Conservation (phyloP, 257 asterid genomes). For the Fraxinus cuspidata region DNA sequence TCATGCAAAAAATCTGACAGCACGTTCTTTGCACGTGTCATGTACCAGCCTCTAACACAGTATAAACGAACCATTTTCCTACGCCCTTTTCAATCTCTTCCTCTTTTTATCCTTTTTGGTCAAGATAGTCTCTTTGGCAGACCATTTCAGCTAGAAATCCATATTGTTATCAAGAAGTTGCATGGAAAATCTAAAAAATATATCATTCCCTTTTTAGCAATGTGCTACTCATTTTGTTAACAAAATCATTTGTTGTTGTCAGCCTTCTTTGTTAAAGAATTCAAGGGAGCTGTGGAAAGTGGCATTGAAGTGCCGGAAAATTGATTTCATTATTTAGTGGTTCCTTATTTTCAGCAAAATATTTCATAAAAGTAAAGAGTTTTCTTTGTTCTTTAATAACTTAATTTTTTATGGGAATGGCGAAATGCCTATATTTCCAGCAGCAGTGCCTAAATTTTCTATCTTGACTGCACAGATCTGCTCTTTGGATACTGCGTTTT, state of each 20-base stretch:
- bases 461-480: not conserved
- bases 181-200: not conserved
- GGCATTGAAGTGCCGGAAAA: not conserved
- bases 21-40: not conserved
- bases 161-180: not conserved
- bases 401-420: not conserved
- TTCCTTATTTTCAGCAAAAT: not conserved
- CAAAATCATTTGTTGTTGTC: not conserved
- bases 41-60: not conserved
- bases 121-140: not conserved
- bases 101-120: not conserved
- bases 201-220: not conserved
- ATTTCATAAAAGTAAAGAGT: not conserved
- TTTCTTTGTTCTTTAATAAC: not conserved
- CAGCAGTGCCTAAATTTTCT: not conserved
- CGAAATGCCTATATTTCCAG: not conserved
- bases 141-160: not conserved
- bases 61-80: too few species aligned
- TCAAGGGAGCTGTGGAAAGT: not conserved
- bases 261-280: not conserved
- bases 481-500: not conserved
- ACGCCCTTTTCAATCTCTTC: not conserved
- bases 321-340: not conserved
- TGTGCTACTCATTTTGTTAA: not conserved
- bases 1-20: not conserved